phyloP scores from a whole-genome alignment of 1,139 yeast genomes.

The Magnusiomyces suaveolens region DNA sequence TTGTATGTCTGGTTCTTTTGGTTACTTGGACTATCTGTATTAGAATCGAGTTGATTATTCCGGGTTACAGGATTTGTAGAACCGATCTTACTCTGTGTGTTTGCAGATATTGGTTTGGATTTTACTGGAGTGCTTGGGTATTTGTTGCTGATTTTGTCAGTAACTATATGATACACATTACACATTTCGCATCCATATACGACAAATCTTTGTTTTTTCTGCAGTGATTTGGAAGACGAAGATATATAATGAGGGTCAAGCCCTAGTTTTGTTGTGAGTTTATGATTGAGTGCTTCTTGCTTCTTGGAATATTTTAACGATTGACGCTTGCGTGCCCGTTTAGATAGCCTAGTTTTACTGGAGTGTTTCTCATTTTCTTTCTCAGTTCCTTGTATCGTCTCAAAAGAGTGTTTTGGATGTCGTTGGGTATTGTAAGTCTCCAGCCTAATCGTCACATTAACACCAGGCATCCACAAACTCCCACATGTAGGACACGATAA shows the following conservation, averaged over 20 bases:
- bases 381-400: too few species aligned
- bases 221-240: background rate
- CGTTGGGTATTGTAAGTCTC: background rate
- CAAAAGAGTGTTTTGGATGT: background rate
- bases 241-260: background rate
- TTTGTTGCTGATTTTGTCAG: background rate
- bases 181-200: background rate
- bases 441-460: background rate
- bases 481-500: slow-evolving; percentile 1
- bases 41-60: background rate
- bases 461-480: background rate
- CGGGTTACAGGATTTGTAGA: background rate
- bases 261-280: background rate
- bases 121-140: background rate
- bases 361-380: background rate
- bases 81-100: background rate
- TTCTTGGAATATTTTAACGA: background rate
- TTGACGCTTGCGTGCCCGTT: background rate
- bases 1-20: background rate
- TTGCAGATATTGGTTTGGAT: background rate
- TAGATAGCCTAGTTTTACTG: background rate
- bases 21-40: background rate
- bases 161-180: background rate
- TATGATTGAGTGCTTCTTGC: background rate
- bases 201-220: background rate